phyloP scores from a whole-genome alignment of 2,329 filamentous ascomycete species.

The Fusarium sarcochroum region DNA sequence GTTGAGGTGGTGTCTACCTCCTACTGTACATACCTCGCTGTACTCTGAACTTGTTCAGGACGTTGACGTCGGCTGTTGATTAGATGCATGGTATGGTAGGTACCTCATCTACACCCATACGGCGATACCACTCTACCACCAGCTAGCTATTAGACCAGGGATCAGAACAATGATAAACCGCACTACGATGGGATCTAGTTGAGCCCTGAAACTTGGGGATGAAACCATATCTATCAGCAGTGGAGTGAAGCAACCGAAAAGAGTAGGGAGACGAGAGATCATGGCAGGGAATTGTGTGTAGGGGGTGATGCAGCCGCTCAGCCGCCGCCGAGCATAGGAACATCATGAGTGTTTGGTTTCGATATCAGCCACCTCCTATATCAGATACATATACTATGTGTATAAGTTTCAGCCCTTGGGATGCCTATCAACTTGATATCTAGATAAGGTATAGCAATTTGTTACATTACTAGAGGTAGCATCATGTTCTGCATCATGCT shows the following conservation, averaged over 20 bases:
- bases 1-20: constrained; percentile 13
- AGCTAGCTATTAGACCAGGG: not conserved
- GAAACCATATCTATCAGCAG: constrained; percentile 24
- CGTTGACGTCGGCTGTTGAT: constrained; percentile 4
- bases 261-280: constrained; percentile 34
- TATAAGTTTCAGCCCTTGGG: not conserved
- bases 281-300: constrained; percentile 7
- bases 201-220: constrained; percentile 35
- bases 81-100: not conserved
- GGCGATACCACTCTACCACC: constrained; percentile 21
- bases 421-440: not conserved
- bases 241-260: constrained; percentile 21
- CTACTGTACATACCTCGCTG: constrained; percentile 1
- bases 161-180: constrained; percentile 14
- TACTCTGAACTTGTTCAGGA: too few species aligned
- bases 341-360: not conserved
- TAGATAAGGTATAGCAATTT: not conserved
- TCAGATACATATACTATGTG: not conserved
- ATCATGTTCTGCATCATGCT: constrained; percentile 3
- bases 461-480: not conserved
- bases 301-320: not conserved
- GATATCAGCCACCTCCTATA: not conserved
- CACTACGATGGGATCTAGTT: constrained; percentile 18
- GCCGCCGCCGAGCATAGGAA: not conserved
- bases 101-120: constrained; percentile 6